Evolutionary conservation across 805 yeast genomes (phyloP).

Genomic region (Kodamaea lidongshanica): DNA sequence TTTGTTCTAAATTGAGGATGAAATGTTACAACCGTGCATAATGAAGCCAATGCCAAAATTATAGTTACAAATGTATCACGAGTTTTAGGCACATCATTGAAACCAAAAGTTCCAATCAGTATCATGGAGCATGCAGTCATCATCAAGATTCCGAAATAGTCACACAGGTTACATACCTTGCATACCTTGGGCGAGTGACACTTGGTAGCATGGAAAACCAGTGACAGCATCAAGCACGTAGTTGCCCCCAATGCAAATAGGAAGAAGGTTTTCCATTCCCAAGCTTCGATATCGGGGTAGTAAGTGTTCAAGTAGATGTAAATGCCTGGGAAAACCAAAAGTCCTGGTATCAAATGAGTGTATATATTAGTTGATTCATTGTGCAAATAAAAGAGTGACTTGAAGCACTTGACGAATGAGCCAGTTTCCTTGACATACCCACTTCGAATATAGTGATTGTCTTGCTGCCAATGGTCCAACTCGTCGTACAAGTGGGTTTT

Average conservation of each 20-base stretch:
- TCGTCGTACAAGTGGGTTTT: constrained; percentile 44
- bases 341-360: constrained; percentile 51
- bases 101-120: constrained; percentile 33
- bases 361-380: constrained; percentile 72
- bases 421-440: constrained; percentile 60
- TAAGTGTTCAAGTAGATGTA: constrained; percentile 23
- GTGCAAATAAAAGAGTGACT: constrained; percentile 50
- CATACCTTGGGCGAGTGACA: constrained; percentile 56
- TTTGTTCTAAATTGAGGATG: constrained; percentile 62
- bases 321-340: constrained; percentile 21
- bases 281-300: constrained; percentile 20
- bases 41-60: constrained; percentile 49
- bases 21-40: constrained; percentile 60
- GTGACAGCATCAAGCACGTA: constrained; percentile 55
- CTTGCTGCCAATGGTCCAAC: constrained; percentile 67
- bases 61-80: constrained; percentile 37
- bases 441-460: constrained; percentile 57
- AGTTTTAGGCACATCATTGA: constrained; percentile 38
- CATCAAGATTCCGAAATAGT: constrained; percentile 68
- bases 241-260: constrained; percentile 55
- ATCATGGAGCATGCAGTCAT: constrained; percentile 60
- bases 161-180: constrained; percentile 59
- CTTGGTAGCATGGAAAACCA: constrained; percentile 61
- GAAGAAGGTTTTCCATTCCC: constrained; percentile 47
- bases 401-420: constrained; percentile 40